phyloP scores from a whole-genome alignment of 495 filamentous ascomycete species.

The Penicillium canescens region DNA sequence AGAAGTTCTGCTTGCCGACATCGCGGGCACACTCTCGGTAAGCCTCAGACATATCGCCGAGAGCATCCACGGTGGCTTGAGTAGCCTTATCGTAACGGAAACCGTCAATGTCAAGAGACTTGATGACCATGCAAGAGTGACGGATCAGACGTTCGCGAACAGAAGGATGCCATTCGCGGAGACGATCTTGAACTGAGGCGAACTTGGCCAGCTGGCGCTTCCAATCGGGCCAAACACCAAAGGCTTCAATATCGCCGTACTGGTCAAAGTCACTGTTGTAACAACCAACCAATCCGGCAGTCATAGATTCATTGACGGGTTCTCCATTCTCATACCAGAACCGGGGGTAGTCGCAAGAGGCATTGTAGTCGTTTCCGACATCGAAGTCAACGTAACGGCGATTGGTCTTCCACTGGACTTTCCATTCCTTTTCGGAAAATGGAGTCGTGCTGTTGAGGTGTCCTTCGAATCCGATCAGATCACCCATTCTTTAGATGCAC shows the following conservation, averaged over 20 bases:
- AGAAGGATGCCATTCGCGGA: constrained; percentile 66
- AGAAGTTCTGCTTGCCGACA: constrained; percentile 63
- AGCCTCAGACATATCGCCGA: constrained; percentile 53
- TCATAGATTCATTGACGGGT: constrained; percentile 47
- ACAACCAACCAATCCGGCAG: constrained; percentile 54
- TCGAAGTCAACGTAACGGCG: constrained; percentile 64
- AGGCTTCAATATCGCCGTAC: constrained; percentile 68
- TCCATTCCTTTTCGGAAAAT: constrained; percentile 56
- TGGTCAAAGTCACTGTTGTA: constrained; percentile 71
- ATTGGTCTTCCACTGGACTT: constrained; percentile 55
- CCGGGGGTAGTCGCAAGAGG: constrained; percentile 60
- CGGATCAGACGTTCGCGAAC: constrained; percentile 58
- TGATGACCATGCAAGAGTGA: constrained; percentile 66
- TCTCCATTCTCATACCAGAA: constrained; percentile 67
- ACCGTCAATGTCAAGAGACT: constrained; percentile 64
- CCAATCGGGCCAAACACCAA: constrained; percentile 69
- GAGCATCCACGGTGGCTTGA: constrained; percentile 64
- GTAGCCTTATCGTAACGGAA: constrained; percentile 70
- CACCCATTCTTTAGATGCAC: constrained; percentile 49
- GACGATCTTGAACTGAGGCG: constrained; percentile 72
- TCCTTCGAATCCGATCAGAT: constrained; percentile 68
- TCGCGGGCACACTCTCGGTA: constrained; percentile 56
- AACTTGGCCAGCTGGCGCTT: constrained; percentile 70
- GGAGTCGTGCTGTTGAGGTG: constrained; percentile 64
- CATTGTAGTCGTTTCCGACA: constrained; percentile 55